Evolutionary conservation across 805 yeast species (phyloP).

Genomic region (Ogataea kodamae): DNA sequence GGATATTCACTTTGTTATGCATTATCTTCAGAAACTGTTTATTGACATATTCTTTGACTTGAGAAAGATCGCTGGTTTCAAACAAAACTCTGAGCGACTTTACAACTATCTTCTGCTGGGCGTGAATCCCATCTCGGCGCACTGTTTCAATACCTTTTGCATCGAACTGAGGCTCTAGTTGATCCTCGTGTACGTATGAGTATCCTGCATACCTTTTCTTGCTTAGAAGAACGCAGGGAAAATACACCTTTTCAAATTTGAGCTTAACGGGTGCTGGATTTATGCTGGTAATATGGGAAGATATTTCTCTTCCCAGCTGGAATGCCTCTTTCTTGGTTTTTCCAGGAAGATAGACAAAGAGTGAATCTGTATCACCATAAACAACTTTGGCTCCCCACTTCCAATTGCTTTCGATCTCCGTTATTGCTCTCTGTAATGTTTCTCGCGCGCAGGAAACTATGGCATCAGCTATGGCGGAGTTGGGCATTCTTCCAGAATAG

Average conservation of each 20-base stretch:
- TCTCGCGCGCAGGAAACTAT: slow-evolving; percentile 91
- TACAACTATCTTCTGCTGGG: slow-evolving; percentile 80
- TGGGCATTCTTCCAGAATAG: slow-evolving; percentile 96
- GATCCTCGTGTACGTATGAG: slow-evolving; percentile 59
- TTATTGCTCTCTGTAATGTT: slow-evolving; percentile 67
- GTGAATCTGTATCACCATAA: slow-evolving; percentile 94
- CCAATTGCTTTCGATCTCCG: slow-evolving; percentile 53
- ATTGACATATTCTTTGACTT: slow-evolving; percentile 61
- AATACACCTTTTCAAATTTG: slow-evolving; percentile 90
- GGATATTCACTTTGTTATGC: slow-evolving; percentile 59
- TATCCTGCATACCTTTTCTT: slow-evolving; percentile 93
- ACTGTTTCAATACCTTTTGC: slow-evolving; percentile 97
- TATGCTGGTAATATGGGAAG: slow-evolving; percentile 53
- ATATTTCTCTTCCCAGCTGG: slow-evolving; percentile 65
- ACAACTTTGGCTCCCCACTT: slow-evolving; percentile 89
- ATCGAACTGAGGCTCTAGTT: slow-evolving; percentile 66
- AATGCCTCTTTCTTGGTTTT: slow-evolving; percentile 75
- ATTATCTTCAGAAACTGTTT: slow-evolving; percentile 66
- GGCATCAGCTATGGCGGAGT: slow-evolving; percentile 91
- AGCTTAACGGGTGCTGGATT: slow-evolving; percentile 81
- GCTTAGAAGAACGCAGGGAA: slow-evolving; percentile 76
- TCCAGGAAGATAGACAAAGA: slow-evolving; percentile 89
- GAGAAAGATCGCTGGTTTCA: slow-evolving; percentile 65
- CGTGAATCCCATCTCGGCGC: slow-evolving; percentile 91
- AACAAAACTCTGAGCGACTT: slow-evolving; percentile 64